Evolutionary conservation across 2,329 filamentous ascomycete species (phyloP).

Genomic region (Hansfordia pulvinata): DNA sequence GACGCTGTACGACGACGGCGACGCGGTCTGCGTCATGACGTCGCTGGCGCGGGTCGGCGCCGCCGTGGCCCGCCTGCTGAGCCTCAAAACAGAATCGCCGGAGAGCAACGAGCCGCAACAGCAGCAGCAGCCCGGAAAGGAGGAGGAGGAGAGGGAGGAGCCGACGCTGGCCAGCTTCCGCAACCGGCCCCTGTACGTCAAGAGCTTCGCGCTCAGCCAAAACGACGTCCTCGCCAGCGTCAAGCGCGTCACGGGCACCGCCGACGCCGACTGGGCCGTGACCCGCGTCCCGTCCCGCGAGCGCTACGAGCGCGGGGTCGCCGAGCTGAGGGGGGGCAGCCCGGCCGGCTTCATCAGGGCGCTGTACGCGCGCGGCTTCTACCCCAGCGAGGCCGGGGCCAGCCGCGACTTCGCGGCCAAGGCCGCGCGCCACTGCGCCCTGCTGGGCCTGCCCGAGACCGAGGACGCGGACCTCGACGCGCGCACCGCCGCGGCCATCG

Average conservation of each 20-base stretch:
- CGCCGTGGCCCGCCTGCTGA: constrained; percentile 33
- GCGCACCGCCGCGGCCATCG: constrained; percentile 30
- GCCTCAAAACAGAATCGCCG: constrained; percentile 21
- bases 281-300: constrained; percentile 25
- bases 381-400: constrained; percentile 19
- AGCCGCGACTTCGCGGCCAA: constrained; percentile 24
- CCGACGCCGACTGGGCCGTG: constrained; percentile 45
- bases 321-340: constrained; percentile 26
- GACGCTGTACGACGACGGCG: constrained; percentile 37
- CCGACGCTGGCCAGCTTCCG: constrained; percentile 24
- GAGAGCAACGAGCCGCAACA: constrained; percentile 16
- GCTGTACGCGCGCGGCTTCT: constrained; percentile 43
- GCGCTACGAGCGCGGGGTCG: constrained; percentile 30
- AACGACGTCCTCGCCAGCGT: constrained; percentile 48
- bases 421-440: constrained; percentile 28
- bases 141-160: constrained; percentile 16
- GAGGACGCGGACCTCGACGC: constrained; percentile 48
- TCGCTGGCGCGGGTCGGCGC: constrained; percentile 42
- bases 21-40: constrained; percentile 33
- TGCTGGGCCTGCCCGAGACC: constrained; percentile 37
- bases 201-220: constrained; percentile 43
- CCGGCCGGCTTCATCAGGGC: constrained; percentile 27
- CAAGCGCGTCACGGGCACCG: constrained; percentile 39
- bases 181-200: constrained; percentile 33
- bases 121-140: constrained; percentile 10